Conservation (phyloP, 1,284 basidiomycete species). For the Melampsora americana region DNA sequence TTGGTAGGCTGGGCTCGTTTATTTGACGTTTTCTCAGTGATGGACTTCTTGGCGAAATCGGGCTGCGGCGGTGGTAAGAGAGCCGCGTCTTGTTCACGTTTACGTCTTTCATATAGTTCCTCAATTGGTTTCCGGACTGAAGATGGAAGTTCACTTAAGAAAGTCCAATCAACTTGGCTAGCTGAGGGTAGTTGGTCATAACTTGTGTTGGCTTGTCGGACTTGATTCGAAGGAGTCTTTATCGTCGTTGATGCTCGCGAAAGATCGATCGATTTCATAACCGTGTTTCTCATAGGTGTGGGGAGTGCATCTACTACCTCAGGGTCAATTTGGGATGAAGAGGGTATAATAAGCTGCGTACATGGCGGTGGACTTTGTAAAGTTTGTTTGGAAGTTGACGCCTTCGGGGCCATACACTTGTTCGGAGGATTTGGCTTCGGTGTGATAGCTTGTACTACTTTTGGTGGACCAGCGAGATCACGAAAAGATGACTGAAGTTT, state of each 20-base stretch:
- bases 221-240: slow-evolving; percentile 9
- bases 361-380: neutral
- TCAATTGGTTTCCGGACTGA: slow-evolving; percentile 37
- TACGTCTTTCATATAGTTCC: slow-evolving; percentile 14
- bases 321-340: slow-evolving; percentile 51
- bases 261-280: slow-evolving; percentile 17
- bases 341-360: slow-evolving; percentile 47
- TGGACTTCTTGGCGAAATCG: neutral
- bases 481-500: neutral
- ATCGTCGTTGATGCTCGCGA: neutral
- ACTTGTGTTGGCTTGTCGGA: neutral
- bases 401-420: neutral
- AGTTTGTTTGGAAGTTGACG: slow-evolving; percentile 22
- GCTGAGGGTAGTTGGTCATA: slow-evolving; percentile 18
- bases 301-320: slow-evolving; percentile 51
- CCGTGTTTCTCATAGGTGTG: slow-evolving; percentile 48
- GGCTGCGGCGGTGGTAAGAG: slow-evolving; percentile 19
- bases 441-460: slow-evolving; percentile 2
- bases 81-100: neutral
- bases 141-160: slow-evolving; percentile 30
- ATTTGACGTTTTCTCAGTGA: neutral
- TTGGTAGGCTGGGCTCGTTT: neutral
- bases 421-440: neutral
- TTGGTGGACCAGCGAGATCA: neutral
- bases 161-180: slow-evolving; percentile 40